Evolutionary conservation across 2,329 filamentous ascomycete genomes (phyloP).

Genomic region (Torrubiellomyces zombiae): DNA sequence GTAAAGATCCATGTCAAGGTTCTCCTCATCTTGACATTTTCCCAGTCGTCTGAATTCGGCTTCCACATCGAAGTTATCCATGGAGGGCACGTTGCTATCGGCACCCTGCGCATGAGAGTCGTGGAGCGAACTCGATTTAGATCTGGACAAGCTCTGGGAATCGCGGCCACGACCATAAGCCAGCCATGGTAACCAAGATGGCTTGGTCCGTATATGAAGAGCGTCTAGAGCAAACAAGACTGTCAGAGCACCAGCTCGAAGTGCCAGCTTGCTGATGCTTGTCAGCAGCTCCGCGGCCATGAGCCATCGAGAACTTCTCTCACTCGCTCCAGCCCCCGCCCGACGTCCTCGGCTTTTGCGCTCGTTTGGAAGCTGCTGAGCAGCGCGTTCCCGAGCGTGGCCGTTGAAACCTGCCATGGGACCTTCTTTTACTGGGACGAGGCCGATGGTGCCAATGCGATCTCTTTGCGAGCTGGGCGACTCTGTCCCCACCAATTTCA

Average conservation of each 20-base stretch:
- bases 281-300: slow-evolving; percentile 61
- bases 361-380: slow-evolving; percentile 36
- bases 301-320: slow-evolving; percentile 63
- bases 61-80: slow-evolving; percentile 64
- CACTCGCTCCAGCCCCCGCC: slow-evolving; percentile 62
- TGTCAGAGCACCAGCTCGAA: slow-evolving; percentile 15
- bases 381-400: slow-evolving; percentile 54
- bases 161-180: too few relatives aligned
- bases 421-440: slow-evolving; percentile 35
- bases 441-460: slow-evolving; percentile 33
- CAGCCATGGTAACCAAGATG: slow-evolving; percentile 39
- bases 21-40: slow-evolving; percentile 36
- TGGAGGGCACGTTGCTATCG: too few relatives aligned
- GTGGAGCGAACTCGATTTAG: too few relatives aligned
- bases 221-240: slow-evolving; percentile 39
- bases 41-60: slow-evolving; percentile 50
- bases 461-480: slow-evolving; percentile 32
- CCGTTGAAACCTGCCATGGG: slow-evolving; percentile 31
- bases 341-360: slow-evolving; percentile 27
- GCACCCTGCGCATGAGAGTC: too few relatives aligned
- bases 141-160: slow-evolving; percentile 11
- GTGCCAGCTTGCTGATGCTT: slow-evolving; percentile 41
- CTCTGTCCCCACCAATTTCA: slow-evolving; percentile 31
- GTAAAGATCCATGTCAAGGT: slow-evolving; percentile 61
- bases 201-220: slow-evolving; percentile 21